Evolutionary conservation across 768 basidiomycete species (phyloP).

Genomic region (Boletus insuetus): DNA sequence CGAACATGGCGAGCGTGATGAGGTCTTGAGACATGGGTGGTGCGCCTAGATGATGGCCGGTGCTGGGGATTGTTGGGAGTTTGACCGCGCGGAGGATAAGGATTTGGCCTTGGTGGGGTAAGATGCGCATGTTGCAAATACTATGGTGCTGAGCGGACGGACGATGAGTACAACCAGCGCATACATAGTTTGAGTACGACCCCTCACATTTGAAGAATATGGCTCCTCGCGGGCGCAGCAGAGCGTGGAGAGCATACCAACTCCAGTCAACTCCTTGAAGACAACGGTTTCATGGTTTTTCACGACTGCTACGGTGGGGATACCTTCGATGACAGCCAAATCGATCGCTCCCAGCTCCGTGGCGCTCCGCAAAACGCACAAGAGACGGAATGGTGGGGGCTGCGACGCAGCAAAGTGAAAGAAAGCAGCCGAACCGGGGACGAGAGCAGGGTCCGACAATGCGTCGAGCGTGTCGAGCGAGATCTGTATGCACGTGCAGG

Average conservation of each 20-base stretch:
- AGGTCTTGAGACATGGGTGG: conserved; percentile 26
- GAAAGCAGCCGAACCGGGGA: conserved; percentile 39
- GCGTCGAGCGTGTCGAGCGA: conserved; percentile 43
- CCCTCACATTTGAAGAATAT: conserved; percentile 28
- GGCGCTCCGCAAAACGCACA: conserved; percentile 38
- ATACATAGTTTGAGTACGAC: no score
- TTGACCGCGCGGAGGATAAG: conserved; percentile 48
- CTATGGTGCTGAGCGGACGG: conserved; percentile 39
- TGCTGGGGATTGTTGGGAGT: conserved; percentile 7
- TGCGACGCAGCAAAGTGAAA: conserved; percentile 34
- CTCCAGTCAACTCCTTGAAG: conserved; percentile 40
- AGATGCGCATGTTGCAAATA: conserved; percentile 50
- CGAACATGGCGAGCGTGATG: conserved; percentile 31
- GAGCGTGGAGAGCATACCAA: conserved; percentile 36
- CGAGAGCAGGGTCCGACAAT: conserved; percentile 41
- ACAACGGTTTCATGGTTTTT: conserved; percentile 42
- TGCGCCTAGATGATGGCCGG: conserved; percentile 3
- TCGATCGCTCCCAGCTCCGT: conserved; percentile 37
- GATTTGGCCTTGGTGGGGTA: conserved; percentile 51
- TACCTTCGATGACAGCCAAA: conserved; percentile 42
- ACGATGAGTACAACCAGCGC: conserved; percentile 2
- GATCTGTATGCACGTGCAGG: conserved; percentile 42
- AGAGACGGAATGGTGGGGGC: conserved; percentile 40
- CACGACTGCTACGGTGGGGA: conserved; percentile 42
- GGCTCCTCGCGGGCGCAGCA: conserved; percentile 35